Evolutionary conservation across 169 alveolate species (phyloP).

Genomic region (Fabrea salina): DNA sequence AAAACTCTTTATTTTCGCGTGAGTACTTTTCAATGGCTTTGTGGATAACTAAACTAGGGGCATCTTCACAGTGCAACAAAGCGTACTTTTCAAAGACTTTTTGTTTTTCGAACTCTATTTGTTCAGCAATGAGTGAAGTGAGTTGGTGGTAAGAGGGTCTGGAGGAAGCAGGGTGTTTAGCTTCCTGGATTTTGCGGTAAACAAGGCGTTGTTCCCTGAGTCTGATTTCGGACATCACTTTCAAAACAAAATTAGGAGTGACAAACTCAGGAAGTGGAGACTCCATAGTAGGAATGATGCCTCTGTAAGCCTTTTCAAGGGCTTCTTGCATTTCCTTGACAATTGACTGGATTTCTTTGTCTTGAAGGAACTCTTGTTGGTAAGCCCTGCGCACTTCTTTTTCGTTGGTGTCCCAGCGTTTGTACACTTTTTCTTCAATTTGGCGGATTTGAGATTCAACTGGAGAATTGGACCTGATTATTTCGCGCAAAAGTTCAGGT

Average conservation of each 20-base stretch:
- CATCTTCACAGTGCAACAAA: neutral
- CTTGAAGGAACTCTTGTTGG: neutral
- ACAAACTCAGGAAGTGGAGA: neutral
- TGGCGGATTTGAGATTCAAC: neutral
- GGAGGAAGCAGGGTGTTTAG: neutral
- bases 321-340: neutral
- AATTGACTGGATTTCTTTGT: neutral
- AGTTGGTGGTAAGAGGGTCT: neutral
- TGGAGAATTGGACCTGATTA: neutral
- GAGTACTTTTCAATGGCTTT: neutral
- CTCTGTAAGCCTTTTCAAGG: neutral
- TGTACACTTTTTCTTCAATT: neutral
- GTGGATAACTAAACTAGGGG: slow-evolving; percentile 22
- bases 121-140: neutral
- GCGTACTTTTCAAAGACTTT: slow-evolving; percentile 6
- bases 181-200: neutral
- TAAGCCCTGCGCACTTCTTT: neutral
- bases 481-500: neutral
- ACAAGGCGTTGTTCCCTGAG: neutral
- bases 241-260: neutral
- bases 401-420: neutral
- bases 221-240: neutral
- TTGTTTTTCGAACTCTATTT: neutral
- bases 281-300: neutral
- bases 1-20: neutral